Evolutionary conservation across 2,329 filamentous ascomycete genomes (phyloP).

Genomic region (Epichloe typhina): DNA sequence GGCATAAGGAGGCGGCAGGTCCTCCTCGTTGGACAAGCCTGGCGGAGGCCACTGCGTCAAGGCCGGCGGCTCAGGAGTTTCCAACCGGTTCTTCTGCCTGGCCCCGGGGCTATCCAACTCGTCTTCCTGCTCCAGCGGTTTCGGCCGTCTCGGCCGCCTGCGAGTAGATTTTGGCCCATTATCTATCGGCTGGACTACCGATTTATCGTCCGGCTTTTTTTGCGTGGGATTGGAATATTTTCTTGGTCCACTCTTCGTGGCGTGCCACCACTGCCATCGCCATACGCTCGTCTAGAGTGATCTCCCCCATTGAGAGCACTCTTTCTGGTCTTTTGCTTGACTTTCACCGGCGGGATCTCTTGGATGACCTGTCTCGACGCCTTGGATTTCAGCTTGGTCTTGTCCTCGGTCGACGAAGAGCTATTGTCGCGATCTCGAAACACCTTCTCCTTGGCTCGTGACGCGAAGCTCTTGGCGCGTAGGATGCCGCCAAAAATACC

Average conservation of each 20-base stretch:
- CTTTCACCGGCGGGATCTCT: background rate
- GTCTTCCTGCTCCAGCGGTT: conserved; percentile 15
- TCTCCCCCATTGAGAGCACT: background rate
- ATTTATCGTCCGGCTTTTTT: background rate
- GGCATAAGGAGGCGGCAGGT: conserved; percentile 39
- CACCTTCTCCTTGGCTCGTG: conserved; percentile 4
- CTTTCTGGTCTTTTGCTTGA: background rate
- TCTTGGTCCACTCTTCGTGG: background rate
- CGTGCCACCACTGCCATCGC: background rate
- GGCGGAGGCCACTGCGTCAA: conserved; percentile 40
- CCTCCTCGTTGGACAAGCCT: conserved; percentile 33
- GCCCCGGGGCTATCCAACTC: background rate
- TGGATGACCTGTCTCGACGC: background rate
- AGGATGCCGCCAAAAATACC: conserved; percentile 36
- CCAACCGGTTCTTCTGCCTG: background rate
- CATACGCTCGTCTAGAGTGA: background rate
- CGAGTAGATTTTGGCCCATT: conserved; percentile 17
- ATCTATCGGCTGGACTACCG: background rate
- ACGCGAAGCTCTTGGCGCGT: conserved; percentile 31
- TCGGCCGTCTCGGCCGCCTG: conserved; percentile 29
- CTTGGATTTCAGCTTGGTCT: background rate
- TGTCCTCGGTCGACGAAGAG: background rate
- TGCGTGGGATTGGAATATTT: background rate
- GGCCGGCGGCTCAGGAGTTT: background rate
- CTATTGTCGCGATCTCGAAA: conserved; percentile 1